phyloP scores from a whole-genome alignment of 352 stramenopile species.

The Peronospora belbahrii region DNA sequence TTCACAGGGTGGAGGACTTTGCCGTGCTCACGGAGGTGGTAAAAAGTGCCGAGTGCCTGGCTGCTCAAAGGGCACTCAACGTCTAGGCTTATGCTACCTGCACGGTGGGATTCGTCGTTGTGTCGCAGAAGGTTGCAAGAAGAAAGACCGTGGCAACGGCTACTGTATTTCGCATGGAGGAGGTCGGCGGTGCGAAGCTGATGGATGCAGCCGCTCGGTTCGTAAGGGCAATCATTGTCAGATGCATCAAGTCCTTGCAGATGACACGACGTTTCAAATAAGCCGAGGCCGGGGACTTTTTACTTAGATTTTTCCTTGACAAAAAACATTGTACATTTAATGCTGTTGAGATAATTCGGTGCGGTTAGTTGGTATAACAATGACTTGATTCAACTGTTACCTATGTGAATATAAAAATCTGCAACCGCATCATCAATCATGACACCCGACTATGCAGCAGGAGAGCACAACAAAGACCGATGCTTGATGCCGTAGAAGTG shows the following conservation, averaged over 20 bases:
- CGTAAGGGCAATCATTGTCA: conserved; percentile 75
- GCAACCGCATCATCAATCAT: too few relatives aligned
- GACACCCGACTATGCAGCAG: too few relatives aligned
- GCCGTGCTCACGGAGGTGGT: conserved; percentile 37
- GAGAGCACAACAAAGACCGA: too few relatives aligned
- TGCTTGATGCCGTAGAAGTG: too few relatives aligned
- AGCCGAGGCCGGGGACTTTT: conserved; percentile 25
- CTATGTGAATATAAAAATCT: too few relatives aligned
- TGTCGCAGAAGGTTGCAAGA: conserved; percentile 64
- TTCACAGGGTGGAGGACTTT: conserved; percentile 64
- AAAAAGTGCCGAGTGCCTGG: conserved; percentile 64
- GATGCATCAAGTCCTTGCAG: conserved; percentile 37
- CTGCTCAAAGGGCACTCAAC: conserved; percentile 72
- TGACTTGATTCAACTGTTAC: too few relatives aligned
- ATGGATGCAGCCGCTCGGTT: conserved; percentile 53
- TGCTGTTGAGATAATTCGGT: too few relatives aligned
- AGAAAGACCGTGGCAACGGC: conserved; percentile 76
- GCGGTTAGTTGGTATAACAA: too few relatives aligned
- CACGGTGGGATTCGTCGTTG: conserved; percentile 72
- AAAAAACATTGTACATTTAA: too few relatives aligned
- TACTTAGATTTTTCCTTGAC: too few relatives aligned
- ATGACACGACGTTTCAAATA: conserved; percentile 38
- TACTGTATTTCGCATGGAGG: conserved; percentile 78
- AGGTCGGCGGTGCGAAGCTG: conserved; percentile 54
- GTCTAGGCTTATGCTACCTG: conserved; percentile 70